A percentile compares a stretch with the other conserved stretches of the same genome.
Evolutionary conservation across 371 early-diverging fungal genomes (phyloP).

Genomic region (Batkoa obscura): DNA sequence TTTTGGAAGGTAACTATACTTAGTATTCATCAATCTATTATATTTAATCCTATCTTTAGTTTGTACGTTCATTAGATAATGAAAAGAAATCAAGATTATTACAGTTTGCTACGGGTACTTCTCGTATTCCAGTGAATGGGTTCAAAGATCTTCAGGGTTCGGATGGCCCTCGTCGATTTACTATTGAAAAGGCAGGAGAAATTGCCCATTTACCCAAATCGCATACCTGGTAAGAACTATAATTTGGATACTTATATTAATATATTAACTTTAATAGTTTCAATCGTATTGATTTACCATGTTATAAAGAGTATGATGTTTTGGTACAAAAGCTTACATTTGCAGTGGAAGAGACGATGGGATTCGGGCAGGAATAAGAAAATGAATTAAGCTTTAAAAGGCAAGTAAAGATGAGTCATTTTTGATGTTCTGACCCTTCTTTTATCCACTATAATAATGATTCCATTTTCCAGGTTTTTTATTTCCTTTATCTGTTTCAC

Average conservation of each 20-base stretch:
- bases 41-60: constrained; percentile 15
- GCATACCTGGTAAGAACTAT: constrained; percentile 65
- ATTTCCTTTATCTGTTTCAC: too few relatives aligned
- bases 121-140: constrained; percentile 95
- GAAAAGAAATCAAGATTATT: constrained; percentile 89
- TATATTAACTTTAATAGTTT: constrained; percentile 28
- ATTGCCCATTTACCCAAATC: constrained; percentile 68
- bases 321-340: constrained; percentile 64
- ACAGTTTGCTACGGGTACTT: constrained; percentile 97
- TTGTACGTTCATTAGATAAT: constrained; percentile 65
- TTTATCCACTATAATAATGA: too few relatives aligned
- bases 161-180: constrained; percentile 90
- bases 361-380: constrained; percentile 55
- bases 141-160: constrained; percentile 95
- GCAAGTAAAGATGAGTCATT: too few relatives aligned
- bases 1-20: constrained; percentile 70
- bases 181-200: constrained; percentile 89
- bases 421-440: too few relatives aligned
- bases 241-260: not conserved
- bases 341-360: constrained; percentile 85
- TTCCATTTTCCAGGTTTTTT: too few relatives aligned
- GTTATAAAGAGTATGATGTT: constrained; percentile 51
- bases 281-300: constrained; percentile 89
- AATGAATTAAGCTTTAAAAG: too few relatives aligned
- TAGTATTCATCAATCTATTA: not conserved